phyloP scores from a whole-genome alignment of 495 filamentous ascomycete species.

The Aspergillus baeticus region DNA sequence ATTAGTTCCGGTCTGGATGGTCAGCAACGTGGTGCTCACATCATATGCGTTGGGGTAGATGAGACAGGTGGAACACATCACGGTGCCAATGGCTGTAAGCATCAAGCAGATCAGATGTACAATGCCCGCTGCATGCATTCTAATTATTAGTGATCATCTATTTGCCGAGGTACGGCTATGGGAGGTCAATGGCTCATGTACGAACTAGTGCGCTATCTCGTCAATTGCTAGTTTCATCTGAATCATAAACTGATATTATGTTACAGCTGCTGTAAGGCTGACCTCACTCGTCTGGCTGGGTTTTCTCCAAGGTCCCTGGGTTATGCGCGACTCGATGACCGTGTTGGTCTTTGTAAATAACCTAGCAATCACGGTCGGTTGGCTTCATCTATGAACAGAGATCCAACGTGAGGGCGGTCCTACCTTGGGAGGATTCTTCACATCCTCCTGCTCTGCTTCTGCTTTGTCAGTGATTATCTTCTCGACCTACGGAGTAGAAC shows the following conservation, averaged over 20 bases:
- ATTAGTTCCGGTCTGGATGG: no score
- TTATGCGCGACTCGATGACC: constrained; percentile 28
- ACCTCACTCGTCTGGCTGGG: background rate
- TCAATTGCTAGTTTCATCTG: no score
- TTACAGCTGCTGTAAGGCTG: background rate
- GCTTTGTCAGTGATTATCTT: background rate
- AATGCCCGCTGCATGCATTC: no score
- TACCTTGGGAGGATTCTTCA: constrained; percentile 7
- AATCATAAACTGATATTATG: background rate
- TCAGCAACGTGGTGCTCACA: no score
- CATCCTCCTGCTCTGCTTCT: background rate
- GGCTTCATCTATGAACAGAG: background rate
- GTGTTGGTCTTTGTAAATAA: constrained; percentile 31
- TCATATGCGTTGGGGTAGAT: no score
- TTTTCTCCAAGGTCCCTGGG: constrained; percentile 22
- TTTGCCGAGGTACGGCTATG: no score
- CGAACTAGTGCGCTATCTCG: no score
- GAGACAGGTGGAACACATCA: no score
- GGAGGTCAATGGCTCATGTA: no score
- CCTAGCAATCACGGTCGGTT: constrained; percentile 5
- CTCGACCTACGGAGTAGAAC: background rate
- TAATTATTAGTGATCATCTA: no score
- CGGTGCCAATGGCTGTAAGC: no score
- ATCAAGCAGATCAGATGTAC: no score
- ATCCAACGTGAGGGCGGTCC: background rate